Conservation (phyloP, 129 eudicot species). For the Artemisia argyi region DNA sequence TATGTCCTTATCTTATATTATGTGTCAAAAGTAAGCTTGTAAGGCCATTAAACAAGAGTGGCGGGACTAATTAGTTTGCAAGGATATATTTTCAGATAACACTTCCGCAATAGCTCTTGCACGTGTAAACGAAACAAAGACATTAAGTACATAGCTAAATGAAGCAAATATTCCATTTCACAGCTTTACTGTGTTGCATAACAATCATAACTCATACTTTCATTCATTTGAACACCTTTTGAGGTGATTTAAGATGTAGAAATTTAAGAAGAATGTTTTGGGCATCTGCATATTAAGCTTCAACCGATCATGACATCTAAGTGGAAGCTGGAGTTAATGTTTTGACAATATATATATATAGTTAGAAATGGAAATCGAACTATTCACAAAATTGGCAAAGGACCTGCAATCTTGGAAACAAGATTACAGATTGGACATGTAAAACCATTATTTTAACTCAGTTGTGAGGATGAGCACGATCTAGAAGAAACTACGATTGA, state of each 20-base stretch:
- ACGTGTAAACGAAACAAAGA: background rate
- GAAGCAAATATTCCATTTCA: background rate
- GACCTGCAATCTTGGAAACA: background rate
- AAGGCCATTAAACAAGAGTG: background rate
- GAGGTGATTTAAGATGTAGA: background rate
- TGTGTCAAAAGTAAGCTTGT: background rate
- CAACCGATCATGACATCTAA: background rate
- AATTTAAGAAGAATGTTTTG: background rate
- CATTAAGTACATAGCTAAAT: background rate
- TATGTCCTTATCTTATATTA: background rate
- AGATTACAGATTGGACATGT: background rate
- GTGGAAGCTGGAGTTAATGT: background rate
- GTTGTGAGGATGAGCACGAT: background rate
- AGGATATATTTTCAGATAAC: background rate
- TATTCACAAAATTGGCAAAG: background rate
- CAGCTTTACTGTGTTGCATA: background rate
- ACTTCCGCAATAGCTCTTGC: background rate
- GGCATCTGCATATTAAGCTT: background rate
- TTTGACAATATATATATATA: background rate
- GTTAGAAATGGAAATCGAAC: background rate
- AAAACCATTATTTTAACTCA: background rate
- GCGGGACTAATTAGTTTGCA: background rate
- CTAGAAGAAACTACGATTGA: background rate
- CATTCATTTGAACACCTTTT: conserved; percentile 3
- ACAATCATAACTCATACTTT: background rate